Percentiles rank a stretch among this genome's conserved stretches.
These are phyloP conservation scores for Protomyces macrosporus DNA, from an alignment of 1,139 yeast genomes.

Conservation along the genomic window DNA sequence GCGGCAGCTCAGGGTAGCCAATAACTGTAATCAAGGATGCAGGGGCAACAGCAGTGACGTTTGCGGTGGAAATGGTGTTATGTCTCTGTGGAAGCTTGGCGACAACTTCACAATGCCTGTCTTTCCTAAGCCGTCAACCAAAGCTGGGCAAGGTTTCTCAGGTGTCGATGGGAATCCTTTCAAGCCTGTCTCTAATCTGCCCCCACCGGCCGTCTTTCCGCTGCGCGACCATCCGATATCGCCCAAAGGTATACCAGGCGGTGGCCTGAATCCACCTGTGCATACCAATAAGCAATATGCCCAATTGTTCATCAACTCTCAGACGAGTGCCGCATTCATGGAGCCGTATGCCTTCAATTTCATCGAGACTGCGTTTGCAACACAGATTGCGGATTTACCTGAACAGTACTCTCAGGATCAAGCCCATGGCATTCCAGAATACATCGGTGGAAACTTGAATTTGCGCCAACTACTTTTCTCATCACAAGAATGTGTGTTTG, in stretches of 20 bases:
- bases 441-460: slow-evolving; percentile 53
- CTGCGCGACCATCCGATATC: neutral
- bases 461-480: slow-evolving; percentile 52
- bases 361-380: slow-evolving; percentile 39
- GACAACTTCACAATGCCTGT: neutral
- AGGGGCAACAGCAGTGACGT: neutral
- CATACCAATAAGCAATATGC: slow-evolving; percentile 69
- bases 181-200: neutral
- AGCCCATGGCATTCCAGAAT: slow-evolving; percentile 41
- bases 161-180: neutral
- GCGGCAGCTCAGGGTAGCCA: neutral
- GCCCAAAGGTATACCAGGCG: neutral
- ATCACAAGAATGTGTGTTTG: slow-evolving; percentile 46
- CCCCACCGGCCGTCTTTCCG: neutral
- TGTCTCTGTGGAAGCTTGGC: neutral
- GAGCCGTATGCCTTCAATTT: slow-evolving; percentile 63
- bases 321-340: slow-evolving; percentile 47
- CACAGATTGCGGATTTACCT: slow-evolving; percentile 48
- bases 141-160: neutral
- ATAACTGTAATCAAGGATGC: neutral
- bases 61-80: slow-evolving; percentile 2
- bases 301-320: slow-evolving; percentile 54
- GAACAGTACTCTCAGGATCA: slow-evolving; percentile 37
- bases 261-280: slow-evolving; percentile 33
- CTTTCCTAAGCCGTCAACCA: neutral